These are phyloP conservation scores for Metschnikowia lochheadii DNA, from an alignment of 805 yeast genomes.

Conservation along the genomic window DNA sequence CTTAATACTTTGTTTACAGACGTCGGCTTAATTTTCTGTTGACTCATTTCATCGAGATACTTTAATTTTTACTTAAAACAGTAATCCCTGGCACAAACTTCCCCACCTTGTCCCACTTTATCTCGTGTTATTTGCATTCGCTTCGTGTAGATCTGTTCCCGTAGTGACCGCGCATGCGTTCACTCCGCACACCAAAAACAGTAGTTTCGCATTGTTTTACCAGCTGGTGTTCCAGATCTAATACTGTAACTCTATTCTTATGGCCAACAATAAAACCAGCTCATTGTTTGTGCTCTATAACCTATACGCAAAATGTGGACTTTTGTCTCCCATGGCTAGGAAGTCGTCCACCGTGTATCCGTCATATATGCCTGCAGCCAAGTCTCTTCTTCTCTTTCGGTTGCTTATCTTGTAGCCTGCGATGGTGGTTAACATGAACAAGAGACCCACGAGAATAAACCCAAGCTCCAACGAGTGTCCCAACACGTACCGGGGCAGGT, in stretches of 20 bases:
- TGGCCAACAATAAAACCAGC: conserved; percentile 2
- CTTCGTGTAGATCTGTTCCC: too few relatives aligned
- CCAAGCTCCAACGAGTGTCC: conserved; percentile 34
- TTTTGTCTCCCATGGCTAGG: conserved; percentile 39
- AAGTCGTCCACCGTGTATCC: conserved; percentile 24
- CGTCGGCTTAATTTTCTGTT: too few relatives aligned
- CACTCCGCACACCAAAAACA: neutral
- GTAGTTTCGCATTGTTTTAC: too few relatives aligned
- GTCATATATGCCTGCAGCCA: conserved; percentile 26
- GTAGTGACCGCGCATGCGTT: too few relatives aligned
- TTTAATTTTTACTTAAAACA: too few relatives aligned
- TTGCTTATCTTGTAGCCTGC: conserved; percentile 23
- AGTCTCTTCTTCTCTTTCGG: conserved; percentile 14
- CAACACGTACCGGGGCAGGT: conserved; percentile 23
- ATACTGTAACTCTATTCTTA: neutral
- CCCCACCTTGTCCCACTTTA: too few relatives aligned
- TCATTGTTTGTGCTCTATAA: conserved; percentile 3
- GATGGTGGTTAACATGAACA: conserved; percentile 18
- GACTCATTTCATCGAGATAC: too few relatives aligned
- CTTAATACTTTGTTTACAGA: too few relatives aligned
- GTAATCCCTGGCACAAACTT: too few relatives aligned
- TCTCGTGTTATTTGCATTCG: too few relatives aligned
- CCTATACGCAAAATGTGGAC: conserved; percentile 35
- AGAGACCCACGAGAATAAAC: conserved; percentile 29
- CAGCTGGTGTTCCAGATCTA: too few relatives aligned